phyloP scores from a whole-genome alignment of 2,329 filamentous ascomycete genomes.

The Fusarium dlaminii region DNA sequence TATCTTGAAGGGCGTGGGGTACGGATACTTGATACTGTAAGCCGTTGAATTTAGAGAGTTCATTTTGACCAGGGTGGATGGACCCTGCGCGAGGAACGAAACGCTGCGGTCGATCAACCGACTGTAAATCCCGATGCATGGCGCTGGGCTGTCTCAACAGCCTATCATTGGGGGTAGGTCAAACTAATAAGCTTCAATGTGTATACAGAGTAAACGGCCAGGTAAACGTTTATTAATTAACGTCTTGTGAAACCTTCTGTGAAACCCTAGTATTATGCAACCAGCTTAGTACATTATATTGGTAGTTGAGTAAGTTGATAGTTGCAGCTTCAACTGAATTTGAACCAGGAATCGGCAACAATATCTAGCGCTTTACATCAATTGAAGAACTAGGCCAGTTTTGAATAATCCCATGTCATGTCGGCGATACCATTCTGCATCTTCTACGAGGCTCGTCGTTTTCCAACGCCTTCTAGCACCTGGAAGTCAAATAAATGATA shows the following conservation, averaged over 20 bases:
- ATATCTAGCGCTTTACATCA: neutral
- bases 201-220: neutral
- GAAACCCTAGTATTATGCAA: constrained; percentile 17
- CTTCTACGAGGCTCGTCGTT: neutral
- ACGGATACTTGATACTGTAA: constrained; percentile 14
- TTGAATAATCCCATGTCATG: neutral
- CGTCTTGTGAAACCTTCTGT: constrained; percentile 4
- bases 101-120: constrained; percentile 19
- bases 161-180: constrained; percentile 1
- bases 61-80: constrained; percentile 25
- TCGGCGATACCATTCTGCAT: neutral
- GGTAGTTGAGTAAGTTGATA: neutral
- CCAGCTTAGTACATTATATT: neutral
- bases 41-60: constrained; percentile 7
- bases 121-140: constrained; percentile 28
- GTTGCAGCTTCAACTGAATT: neutral
- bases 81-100: constrained; percentile 23
- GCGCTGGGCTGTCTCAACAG: constrained; percentile 11
- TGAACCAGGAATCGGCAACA: neutral
- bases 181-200: neutral
- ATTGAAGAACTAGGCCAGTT: neutral
- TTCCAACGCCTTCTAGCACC: neutral
- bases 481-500: neutral
- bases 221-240: neutral
- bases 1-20: neutral